Percentiles rank a stretch among this genome's conserved stretches.
phyloP scores from a whole-genome alignment of 495 filamentous ascomycete species.

The Polyplosphaeria fusca region DNA sequence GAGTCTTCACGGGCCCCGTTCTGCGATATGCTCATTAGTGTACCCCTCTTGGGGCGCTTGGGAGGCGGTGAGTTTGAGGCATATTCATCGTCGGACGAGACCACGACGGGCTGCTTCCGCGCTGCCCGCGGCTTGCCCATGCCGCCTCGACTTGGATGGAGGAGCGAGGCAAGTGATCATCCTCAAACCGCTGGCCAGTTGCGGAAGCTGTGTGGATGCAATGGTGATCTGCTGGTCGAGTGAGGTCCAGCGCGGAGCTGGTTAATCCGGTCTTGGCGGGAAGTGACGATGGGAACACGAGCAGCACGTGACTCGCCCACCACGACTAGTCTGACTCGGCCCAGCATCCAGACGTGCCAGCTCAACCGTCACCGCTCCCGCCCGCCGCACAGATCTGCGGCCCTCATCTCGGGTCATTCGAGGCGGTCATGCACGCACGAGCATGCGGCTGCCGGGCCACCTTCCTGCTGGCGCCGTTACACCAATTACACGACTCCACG shows the following conservation, averaged over 20 bases:
- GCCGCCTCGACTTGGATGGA: slow-evolving; percentile 21
- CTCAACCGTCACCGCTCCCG: slow-evolving; percentile 5
- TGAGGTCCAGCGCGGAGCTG: background rate
- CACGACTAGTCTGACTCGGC: background rate
- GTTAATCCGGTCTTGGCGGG: slow-evolving; percentile 9
- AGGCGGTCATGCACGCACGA: slow-evolving; percentile 4
- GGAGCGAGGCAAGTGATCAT: slow-evolving; percentile 18
- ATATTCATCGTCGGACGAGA: slow-evolving; percentile 48
- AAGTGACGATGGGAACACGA: background rate
- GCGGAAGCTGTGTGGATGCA: slow-evolving; percentile 8
- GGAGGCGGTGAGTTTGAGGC: slow-evolving; percentile 20
- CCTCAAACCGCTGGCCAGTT: slow-evolving; percentile 8
- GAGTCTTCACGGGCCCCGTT: slow-evolving; percentile 20
- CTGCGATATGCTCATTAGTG: slow-evolving; percentile 8
- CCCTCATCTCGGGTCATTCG: slow-evolving; percentile 12
- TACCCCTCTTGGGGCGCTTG: slow-evolving; percentile 28
- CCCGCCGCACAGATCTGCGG: slow-evolving; percentile 9
- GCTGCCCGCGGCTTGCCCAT: slow-evolving; percentile 48
- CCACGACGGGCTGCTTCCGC: slow-evolving; percentile 46
- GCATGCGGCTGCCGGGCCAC: slow-evolving; percentile 18
- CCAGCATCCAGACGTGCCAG: slow-evolving; percentile 2
- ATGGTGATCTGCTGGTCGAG: slow-evolving; percentile 4
- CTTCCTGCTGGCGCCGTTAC: slow-evolving; percentile 17
- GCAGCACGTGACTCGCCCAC: background rate
- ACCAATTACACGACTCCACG: slow-evolving; percentile 34